Evolutionary conservation across 805 yeast genomes (phyloP).

Genomic region (Lipomyces yamanashiensis): DNA sequence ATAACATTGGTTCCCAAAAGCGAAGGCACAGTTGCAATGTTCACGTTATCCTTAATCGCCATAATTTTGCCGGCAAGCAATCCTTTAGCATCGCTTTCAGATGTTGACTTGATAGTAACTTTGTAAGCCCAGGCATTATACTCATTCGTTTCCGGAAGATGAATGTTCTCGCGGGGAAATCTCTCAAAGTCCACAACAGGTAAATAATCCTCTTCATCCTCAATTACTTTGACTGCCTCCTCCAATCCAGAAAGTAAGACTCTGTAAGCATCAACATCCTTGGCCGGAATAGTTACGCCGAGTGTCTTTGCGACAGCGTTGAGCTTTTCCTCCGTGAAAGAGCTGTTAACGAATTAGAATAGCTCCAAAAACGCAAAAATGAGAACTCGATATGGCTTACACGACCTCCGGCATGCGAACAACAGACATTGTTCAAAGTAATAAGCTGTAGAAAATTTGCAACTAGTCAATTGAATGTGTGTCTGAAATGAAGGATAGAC

Average conservation of each 20-base stretch:
- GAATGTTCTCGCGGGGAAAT: slow-evolving; percentile 45
- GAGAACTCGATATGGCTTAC: background rate
- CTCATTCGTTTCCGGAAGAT: slow-evolving; percentile 43
- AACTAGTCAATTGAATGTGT: background rate
- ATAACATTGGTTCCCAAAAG: slow-evolving; percentile 47
- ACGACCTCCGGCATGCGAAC: slow-evolving; percentile 16
- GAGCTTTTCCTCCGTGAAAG: slow-evolving; percentile 27
- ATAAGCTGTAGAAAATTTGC: too few relatives aligned
- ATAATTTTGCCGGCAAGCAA: slow-evolving; percentile 43
- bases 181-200: slow-evolving; percentile 44
- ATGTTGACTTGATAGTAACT: slow-evolving; percentile 41
- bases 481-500: background rate
- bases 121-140: slow-evolving; percentile 46
- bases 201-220: slow-evolving; percentile 40
- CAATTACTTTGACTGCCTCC: slow-evolving; percentile 24
- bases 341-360: slow-evolving; percentile 3
- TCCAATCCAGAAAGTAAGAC: slow-evolving; percentile 29
- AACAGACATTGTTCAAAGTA: slow-evolving; percentile 5
- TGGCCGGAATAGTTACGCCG: slow-evolving; percentile 24
- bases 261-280: slow-evolving; percentile 30
- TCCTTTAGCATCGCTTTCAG: slow-evolving; percentile 36
- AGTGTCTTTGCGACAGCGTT: slow-evolving; percentile 14
- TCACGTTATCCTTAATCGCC: slow-evolving; percentile 47
- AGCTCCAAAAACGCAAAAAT: too few relatives aligned
- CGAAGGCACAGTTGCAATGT: slow-evolving; percentile 47